Conservation (phyloP, 805 yeast genomes). For the Metschnikowia matae region DNA sequence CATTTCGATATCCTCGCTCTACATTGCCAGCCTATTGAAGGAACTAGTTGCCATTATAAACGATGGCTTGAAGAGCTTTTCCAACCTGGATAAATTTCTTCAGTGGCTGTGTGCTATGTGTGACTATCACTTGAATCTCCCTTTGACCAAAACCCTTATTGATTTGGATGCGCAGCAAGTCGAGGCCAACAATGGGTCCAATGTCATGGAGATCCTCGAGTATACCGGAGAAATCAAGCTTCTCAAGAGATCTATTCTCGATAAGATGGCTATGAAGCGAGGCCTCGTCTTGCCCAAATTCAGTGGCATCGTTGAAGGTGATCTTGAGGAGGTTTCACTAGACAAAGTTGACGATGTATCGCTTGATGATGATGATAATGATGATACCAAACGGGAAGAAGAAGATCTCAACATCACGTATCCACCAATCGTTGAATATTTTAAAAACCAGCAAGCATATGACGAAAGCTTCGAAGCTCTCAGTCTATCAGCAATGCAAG, state of each 20-base stretch:
- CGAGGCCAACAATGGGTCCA: conserved; percentile 13
- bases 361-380: not conserved
- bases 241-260: conserved; percentile 38
- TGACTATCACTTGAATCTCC: conserved; percentile 36
- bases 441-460: conserved; percentile 19
- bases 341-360: conserved; percentile 12
- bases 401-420: conserved; percentile 11
- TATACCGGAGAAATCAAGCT: conserved; percentile 48
- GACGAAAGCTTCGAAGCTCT: conserved; percentile 39
- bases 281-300: conserved; percentile 10
- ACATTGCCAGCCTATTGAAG: conserved; percentile 37
- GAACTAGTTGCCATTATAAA: conserved; percentile 37
- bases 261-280: conserved; percentile 8
- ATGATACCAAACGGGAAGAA: not conserved
- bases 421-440: conserved; percentile 13
- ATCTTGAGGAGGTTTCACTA: conserved; percentile 13
- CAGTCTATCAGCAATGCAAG: conserved; percentile 54
- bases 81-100: conserved; percentile 17
- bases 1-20: conserved; percentile 39
- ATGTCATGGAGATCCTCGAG: conserved; percentile 28
- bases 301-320: not conserved
- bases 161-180: conserved; percentile 18
- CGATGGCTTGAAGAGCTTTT: conserved; percentile 26
- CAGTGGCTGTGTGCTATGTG: conserved; percentile 41
- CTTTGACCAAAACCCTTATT: conserved; percentile 21